Evolutionary conservation across 1,284 basidiomycete genomes (phyloP).

Genomic region (Pseudomicrostroma phylloplanum): DNA sequence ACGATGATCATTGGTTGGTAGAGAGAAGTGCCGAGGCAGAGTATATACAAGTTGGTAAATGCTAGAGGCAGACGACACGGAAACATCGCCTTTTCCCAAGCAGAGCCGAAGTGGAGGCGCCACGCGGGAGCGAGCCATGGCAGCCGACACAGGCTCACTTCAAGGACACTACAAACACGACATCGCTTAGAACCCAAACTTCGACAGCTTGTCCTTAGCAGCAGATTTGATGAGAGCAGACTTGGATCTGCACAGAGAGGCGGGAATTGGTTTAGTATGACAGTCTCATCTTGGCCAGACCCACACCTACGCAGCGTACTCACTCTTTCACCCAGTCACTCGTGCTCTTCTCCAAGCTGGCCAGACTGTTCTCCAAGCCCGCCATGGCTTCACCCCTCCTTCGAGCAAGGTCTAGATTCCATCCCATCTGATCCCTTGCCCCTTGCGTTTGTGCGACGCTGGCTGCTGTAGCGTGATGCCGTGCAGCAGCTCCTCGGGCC

Average conservation of each 20-base stretch:
- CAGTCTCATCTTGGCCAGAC: not conserved
- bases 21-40: not conserved
- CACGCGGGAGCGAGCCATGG: no score
- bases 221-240: slow-evolving; percentile 12
- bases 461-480: not conserved
- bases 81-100: no score
- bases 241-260: not conserved
- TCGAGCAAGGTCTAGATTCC: slow-evolving; percentile 12
- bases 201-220: slow-evolving; percentile 13
- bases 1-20: not conserved
- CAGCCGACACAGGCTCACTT: no score
- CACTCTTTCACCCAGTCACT: slow-evolving; percentile 11
- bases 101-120: no score
- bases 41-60: no score
- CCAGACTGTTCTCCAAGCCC: slow-evolving; percentile 11
- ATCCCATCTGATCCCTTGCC: not conserved
- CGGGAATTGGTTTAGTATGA: not conserved
- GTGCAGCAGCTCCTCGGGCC: not conserved
- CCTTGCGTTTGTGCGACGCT: slow-evolving; percentile 1
- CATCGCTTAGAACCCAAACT: slow-evolving; percentile 1
- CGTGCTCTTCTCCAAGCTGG: slow-evolving; percentile 11
- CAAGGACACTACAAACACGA: not conserved
- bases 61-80: no score
- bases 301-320: not conserved
- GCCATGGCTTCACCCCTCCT: slow-evolving; percentile 13